Evolutionary conservation across 1,284 basidiomycete species (phyloP).

Genomic region (Papiliotrema nemorosa): DNA sequence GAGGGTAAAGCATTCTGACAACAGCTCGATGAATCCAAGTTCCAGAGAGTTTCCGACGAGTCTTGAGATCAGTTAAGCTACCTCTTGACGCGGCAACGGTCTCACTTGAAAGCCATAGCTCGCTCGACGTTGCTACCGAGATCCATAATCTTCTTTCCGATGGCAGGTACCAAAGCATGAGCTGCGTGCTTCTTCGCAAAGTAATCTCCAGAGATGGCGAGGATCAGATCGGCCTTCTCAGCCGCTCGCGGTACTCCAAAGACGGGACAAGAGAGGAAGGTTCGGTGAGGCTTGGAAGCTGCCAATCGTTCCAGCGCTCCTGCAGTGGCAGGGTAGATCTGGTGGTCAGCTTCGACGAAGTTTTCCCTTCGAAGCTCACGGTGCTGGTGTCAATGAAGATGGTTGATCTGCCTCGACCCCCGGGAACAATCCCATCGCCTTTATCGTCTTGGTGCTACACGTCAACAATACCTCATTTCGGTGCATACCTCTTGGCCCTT

Average conservation of each 20-base stretch:
- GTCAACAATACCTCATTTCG: constrained; percentile 9
- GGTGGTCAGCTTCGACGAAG: neutral
- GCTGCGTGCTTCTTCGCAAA: constrained; percentile 76
- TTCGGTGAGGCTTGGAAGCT: constrained; percentile 59
- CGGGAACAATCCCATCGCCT: constrained; percentile 43
- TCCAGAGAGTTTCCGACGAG: constrained; percentile 46
- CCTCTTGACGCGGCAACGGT: no score
- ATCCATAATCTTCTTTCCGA: constrained; percentile 65
- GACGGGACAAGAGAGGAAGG: constrained; percentile 73
- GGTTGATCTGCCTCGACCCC: constrained; percentile 52
- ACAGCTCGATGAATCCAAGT: constrained; percentile 61
- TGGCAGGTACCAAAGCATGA: constrained; percentile 65
- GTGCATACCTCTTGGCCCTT: constrained; percentile 54
- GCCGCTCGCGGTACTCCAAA: constrained; percentile 69
- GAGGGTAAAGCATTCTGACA: constrained; percentile 76
- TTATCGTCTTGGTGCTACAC: constrained; percentile 32
- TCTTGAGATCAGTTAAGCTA: constrained; percentile 12
- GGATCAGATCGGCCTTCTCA: constrained; percentile 64
- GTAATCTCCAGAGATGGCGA: constrained; percentile 79
- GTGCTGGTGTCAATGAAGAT: constrained; percentile 81
- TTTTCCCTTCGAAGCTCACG: constrained; percentile 48
- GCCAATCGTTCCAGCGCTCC: constrained; percentile 72
- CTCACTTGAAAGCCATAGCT: constrained; percentile 75
- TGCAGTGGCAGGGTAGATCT: constrained; percentile 69
- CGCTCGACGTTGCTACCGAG: constrained; percentile 50